Conservation (phyloP, 2,329 filamentous ascomycete species). For the Penicillium expansum region DNA sequence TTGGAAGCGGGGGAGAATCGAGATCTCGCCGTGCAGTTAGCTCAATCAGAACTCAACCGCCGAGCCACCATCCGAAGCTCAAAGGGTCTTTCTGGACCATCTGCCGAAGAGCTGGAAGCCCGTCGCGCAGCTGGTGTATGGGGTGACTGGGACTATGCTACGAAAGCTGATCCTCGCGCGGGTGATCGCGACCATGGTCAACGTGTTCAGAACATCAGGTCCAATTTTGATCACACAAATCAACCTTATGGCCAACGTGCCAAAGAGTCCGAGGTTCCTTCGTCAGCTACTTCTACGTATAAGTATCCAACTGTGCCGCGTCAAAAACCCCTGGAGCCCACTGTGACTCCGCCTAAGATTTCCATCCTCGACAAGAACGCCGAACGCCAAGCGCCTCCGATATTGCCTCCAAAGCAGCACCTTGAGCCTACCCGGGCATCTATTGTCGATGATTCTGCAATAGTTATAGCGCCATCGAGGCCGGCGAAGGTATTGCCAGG, state of each 20-base stretch:
- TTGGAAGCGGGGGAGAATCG: constrained; percentile 69
- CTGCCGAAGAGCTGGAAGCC: constrained; percentile 55
- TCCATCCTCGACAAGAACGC: constrained; percentile 15
- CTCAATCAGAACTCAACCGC: constrained; percentile 67
- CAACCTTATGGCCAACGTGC: constrained; percentile 8
- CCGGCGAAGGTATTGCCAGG: constrained; percentile 28
- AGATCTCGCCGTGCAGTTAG: constrained; percentile 73
- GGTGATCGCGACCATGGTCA: constrained; percentile 48
- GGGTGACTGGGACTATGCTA: constrained; percentile 52
- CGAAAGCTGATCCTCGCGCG: constrained; percentile 33
- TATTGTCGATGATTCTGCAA: constrained; percentile 15
- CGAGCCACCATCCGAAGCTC: constrained; percentile 62
- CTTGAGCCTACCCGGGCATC: constrained; percentile 14
- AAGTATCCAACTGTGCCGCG: constrained; percentile 46
- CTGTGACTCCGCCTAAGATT: constrained; percentile 20
- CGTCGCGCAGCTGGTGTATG: constrained; percentile 55
- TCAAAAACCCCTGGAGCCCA: constrained; percentile 30
- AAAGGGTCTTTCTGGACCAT: constrained; percentile 47
- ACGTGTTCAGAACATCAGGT: constrained; percentile 53
- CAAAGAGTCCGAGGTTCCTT: constrained; percentile 10
- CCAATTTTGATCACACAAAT: constrained; percentile 35
- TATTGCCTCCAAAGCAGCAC: constrained; percentile 41
- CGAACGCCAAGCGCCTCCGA: constrained; percentile 30
- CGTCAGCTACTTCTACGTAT: constrained; percentile 32
- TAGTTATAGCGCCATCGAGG: constrained; percentile 17